A percentile compares a stretch with the other conserved stretches of the same genome.
Conservation (phyloP, 2,329 filamentous ascomycete species). For the Calycina herbarum region DNA sequence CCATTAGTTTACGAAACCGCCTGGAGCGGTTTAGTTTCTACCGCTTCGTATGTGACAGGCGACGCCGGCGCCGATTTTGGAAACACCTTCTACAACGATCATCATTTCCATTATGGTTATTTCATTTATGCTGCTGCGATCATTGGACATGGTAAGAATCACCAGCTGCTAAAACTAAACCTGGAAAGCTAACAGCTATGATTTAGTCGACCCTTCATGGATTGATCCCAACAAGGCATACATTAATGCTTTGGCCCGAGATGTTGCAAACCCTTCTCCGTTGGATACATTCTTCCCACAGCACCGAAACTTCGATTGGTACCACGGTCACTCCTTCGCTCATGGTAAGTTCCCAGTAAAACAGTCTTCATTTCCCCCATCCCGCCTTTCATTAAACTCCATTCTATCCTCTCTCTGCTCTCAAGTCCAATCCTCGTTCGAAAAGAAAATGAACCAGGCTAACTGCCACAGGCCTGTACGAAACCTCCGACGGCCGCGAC, state of each 20-base stretch:
- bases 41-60: slow-evolving; percentile 68
- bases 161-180: not conserved
- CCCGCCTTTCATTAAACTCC: too few species aligned
- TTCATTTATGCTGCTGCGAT: slow-evolving; percentile 85
- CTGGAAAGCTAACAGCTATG: not conserved
- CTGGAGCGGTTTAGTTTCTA: slow-evolving; percentile 82
- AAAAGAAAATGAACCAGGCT: not conserved
- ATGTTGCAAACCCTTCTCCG: slow-evolving; percentile 73
- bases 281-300: slow-evolving; percentile 77
- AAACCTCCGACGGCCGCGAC: slow-evolving; percentile 73
- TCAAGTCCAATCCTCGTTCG: too few species aligned
- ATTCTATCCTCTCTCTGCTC: too few species aligned
- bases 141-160: slow-evolving; percentile 58
- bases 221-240: slow-evolving; percentile 71
- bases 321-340: slow-evolving; percentile 91
- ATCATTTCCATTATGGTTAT: slow-evolving; percentile 63
- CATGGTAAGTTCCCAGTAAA: slow-evolving; percentile 47
- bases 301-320: slow-evolving; percentile 88
- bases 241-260: slow-evolving; percentile 81
- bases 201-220: slow-evolving; percentile 69
- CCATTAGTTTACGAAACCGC: slow-evolving; percentile 64
- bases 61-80: slow-evolving; percentile 80
- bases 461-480: slow-evolving; percentile 53
- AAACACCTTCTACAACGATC: slow-evolving; percentile 59
- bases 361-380: too few species aligned